phyloP scores from a whole-genome alignment of 768 basidiomycete species.

The Macrocybe gigantea region DNA sequence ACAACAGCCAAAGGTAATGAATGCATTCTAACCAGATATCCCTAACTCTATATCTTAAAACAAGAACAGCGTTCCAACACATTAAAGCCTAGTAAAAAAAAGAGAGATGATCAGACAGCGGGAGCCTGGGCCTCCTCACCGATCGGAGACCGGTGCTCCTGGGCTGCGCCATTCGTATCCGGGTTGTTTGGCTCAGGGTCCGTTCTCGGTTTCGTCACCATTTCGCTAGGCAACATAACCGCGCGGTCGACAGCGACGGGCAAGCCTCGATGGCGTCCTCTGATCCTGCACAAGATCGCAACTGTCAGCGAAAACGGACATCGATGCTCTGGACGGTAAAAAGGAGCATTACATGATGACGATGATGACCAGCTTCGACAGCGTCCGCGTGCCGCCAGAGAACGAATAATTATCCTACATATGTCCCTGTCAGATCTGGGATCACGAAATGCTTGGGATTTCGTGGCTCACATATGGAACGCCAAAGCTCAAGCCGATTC shows the following conservation, averaged over 20 bases:
- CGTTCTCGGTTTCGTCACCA: too few relatives aligned
- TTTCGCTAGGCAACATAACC: conserved; percentile 30
- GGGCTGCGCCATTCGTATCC: not conserved
- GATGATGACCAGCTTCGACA: conserved; percentile 70
- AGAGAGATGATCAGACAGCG: too few relatives aligned
- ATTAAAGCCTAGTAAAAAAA: too few relatives aligned
- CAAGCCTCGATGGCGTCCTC: conserved; percentile 67
- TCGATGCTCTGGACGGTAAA: conserved; percentile 2
- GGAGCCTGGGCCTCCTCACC: too few relatives aligned
- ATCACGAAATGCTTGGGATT: not conserved
- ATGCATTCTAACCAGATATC: too few relatives aligned
- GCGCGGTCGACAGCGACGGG: conserved; percentile 67
- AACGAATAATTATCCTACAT: conserved; percentile 55
- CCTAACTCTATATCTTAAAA: too few relatives aligned
- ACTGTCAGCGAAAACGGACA: not conserved
- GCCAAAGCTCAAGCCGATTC: conserved; percentile 67
- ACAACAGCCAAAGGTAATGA: too few relatives aligned
- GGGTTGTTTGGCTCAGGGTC: not conserved
- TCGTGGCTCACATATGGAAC: conserved; percentile 33
- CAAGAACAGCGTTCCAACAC: too few relatives aligned
- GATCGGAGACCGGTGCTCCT: too few relatives aligned
- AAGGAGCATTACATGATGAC: conserved; percentile 50
- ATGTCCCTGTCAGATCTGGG: not conserved
- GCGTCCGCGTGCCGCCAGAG: conserved; percentile 49
- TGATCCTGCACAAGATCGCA: conserved; percentile 32